phyloP scores from a whole-genome alignment of 305 asterid species.

The Lippia alba region DNA sequence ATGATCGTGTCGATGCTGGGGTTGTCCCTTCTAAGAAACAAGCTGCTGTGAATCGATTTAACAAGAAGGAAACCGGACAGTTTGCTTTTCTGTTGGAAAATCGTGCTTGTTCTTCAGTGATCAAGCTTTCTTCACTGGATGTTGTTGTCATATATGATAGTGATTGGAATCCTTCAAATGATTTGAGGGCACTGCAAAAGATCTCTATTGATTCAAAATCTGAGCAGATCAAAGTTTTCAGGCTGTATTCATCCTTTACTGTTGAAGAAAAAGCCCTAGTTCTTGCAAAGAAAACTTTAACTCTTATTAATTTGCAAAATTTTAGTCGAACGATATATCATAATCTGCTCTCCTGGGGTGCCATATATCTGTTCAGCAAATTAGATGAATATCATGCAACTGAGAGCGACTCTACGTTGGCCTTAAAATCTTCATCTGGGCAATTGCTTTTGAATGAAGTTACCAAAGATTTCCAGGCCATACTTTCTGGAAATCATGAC shows the following conservation, averaged over 20 bases:
- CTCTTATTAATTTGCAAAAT: conserved; percentile 52
- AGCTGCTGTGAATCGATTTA: conserved; percentile 76
- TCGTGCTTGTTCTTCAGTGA: conserved; percentile 71
- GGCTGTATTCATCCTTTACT: conserved; percentile 81
- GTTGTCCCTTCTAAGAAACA: conserved; percentile 58
- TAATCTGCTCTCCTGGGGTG: conserved; percentile 89
- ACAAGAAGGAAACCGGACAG: conserved; percentile 61
- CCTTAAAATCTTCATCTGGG: conserved; percentile 49
- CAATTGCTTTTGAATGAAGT: conserved; percentile 58
- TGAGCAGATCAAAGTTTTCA: conserved; percentile 69
- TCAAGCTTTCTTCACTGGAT: conserved; percentile 72
- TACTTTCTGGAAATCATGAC: conserved; percentile 49
- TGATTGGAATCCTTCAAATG: conserved; percentile 86
- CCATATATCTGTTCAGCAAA: conserved; percentile 65
- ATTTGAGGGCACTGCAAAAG: conserved; percentile 73
- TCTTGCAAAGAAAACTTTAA: conserved; percentile 62
- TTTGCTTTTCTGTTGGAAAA: conserved; percentile 85
- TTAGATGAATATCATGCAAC: conserved; percentile 70
- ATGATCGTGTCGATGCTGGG: conserved; percentile 67
- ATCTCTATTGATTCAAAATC: conserved; percentile 61
- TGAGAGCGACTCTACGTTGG: conserved; percentile 39
- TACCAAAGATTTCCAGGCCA: conserved; percentile 57
- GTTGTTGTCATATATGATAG: conserved; percentile 66
- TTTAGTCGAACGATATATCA: conserved; percentile 53
- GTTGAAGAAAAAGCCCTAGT: conserved; percentile 77